Conservation (phyloP, 768 basidiomycete genomes). For the Boletus pseudo-olivaceus region DNA sequence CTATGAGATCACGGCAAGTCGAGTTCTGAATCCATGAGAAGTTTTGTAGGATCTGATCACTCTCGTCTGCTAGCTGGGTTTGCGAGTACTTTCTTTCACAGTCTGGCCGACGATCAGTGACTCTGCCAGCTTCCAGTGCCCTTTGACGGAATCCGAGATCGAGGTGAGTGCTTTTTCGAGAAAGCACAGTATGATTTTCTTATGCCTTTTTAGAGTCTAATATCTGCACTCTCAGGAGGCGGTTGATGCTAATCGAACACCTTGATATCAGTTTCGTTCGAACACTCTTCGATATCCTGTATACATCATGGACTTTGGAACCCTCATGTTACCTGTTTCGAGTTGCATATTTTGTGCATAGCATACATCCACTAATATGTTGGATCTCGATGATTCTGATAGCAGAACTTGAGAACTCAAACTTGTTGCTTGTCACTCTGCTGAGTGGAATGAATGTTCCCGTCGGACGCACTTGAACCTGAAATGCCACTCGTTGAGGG, state of each 20-base stretch:
- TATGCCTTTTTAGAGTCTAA: slow-evolving; percentile 17
- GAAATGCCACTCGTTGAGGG: slow-evolving; percentile 40
- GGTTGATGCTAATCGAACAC: not conserved
- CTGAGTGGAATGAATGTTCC: not conserved
- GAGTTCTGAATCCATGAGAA: not conserved
- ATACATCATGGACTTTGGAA: slow-evolving; percentile 20
- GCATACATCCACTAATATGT: not conserved
- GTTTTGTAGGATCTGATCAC: slow-evolving; percentile 8
- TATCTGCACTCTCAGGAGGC: slow-evolving; percentile 14
- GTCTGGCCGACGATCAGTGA: slow-evolving; percentile 66
- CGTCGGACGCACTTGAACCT: not conserved
- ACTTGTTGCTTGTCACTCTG: not conserved
- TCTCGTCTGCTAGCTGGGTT: slow-evolving; percentile 45
- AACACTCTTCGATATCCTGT: slow-evolving; percentile 10
- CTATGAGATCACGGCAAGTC: slow-evolving; percentile 60
- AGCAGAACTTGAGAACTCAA: not conserved
- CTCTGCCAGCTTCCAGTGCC: slow-evolving; percentile 60
- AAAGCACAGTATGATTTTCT: slow-evolving; percentile 3
- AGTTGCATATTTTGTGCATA: not conserved
- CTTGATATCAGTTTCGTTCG: not conserved
- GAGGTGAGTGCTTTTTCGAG: slow-evolving; percentile 10
- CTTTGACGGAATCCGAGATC: slow-evolving; percentile 39
- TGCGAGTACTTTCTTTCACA: slow-evolving; percentile 61
- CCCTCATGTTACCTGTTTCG: not conserved
- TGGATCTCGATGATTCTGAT: not conserved